phyloP scores from a whole-genome alignment of 129 eudicot genomes.

The Saussurea involucrata region DNA sequence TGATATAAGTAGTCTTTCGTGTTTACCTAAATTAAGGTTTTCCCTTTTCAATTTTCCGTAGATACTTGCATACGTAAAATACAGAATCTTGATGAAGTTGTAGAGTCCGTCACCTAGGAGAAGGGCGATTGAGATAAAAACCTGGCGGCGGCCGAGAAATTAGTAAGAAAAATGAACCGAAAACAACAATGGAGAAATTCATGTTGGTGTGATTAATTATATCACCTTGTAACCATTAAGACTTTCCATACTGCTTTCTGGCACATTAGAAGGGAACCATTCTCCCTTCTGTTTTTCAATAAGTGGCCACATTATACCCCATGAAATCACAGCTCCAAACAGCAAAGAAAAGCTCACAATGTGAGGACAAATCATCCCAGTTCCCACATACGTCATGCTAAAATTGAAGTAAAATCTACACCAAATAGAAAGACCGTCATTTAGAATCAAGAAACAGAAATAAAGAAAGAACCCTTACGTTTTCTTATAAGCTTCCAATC shows the following conservation, averaged over 20 bases:
- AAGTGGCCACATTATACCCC: constrained; percentile 98
- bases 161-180: not conserved
- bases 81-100: constrained; percentile 58
- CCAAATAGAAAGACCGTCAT: constrained; percentile 5
- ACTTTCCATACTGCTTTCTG: constrained; percentile 77
- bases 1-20: not conserved
- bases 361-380: constrained; percentile 93
- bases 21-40: constrained; percentile 37
- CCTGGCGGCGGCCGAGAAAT: constrained; percentile 46
- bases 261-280: constrained; percentile 68
- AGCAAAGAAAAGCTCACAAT: constrained; percentile 84
- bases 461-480: constrained; percentile 13
- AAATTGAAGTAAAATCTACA: constrained; percentile 87
- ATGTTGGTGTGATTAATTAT: not conserved
- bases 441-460: not conserved
- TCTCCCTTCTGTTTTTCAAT: constrained; percentile 56
- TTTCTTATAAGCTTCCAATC: constrained; percentile 48
- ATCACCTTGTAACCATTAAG: constrained; percentile 86
- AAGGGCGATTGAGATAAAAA: constrained; percentile 71
- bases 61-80: constrained; percentile 47
- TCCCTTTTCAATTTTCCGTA: constrained; percentile 34
- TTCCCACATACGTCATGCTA: constrained; percentile 88
- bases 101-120: constrained; percentile 84
- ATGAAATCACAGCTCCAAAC: constrained; percentile 84
- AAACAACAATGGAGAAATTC: not conserved